Evolutionary conservation across 805 yeast genomes (phyloP).

Genomic region (Tetrapisispora nanseiensis): DNA sequence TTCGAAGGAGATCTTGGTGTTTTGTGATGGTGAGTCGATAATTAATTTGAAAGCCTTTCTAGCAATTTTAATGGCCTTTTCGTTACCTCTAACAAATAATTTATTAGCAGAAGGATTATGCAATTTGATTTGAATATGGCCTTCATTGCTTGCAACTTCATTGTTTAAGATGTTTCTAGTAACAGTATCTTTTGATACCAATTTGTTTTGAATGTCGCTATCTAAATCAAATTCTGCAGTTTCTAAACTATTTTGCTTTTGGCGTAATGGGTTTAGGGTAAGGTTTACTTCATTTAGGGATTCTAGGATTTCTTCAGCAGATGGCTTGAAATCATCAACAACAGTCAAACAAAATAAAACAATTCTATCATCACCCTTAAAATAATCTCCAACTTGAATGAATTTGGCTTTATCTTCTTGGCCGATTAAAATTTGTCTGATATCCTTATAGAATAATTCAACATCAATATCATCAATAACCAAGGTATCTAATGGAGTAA

Average conservation of each 20-base stretch:
- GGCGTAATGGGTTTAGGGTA: slow-evolving; percentile 49
- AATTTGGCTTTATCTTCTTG: slow-evolving; percentile 39
- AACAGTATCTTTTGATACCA: slow-evolving; percentile 9
- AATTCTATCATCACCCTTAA: slow-evolving; percentile 37
- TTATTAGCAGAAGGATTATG: slow-evolving; percentile 41
- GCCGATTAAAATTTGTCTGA: slow-evolving; percentile 17
- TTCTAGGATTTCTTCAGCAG: slow-evolving; percentile 47
- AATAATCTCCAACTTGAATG: slow-evolving; percentile 47
- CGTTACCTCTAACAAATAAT: slow-evolving; percentile 61
- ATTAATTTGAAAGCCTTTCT: slow-evolving; percentile 31
- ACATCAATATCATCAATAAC: slow-evolving; percentile 56
- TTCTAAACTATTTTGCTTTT: slow-evolving; percentile 44
- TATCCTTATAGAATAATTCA: slow-evolving; percentile 24
- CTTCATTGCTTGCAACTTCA: slow-evolving; percentile 30
- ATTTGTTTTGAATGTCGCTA: slow-evolving; percentile 43
- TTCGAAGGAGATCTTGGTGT: slow-evolving; percentile 34
- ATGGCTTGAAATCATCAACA: slow-evolving; percentile 65
- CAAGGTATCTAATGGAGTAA: slow-evolving; percentile 56
- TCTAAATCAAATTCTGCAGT: slow-evolving; percentile 44
- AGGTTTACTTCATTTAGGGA: slow-evolving; percentile 45
- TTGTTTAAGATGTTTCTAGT: slow-evolving; percentile 21
- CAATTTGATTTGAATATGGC: slow-evolving; percentile 39
- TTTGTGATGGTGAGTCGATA: slow-evolving; percentile 20
- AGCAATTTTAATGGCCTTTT: slow-evolving; percentile 41
- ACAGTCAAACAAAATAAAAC: slow-evolving; percentile 43